phyloP scores from a whole-genome alignment of 768 basidiomycete species.

The Paxillus rubicundulus region DNA sequence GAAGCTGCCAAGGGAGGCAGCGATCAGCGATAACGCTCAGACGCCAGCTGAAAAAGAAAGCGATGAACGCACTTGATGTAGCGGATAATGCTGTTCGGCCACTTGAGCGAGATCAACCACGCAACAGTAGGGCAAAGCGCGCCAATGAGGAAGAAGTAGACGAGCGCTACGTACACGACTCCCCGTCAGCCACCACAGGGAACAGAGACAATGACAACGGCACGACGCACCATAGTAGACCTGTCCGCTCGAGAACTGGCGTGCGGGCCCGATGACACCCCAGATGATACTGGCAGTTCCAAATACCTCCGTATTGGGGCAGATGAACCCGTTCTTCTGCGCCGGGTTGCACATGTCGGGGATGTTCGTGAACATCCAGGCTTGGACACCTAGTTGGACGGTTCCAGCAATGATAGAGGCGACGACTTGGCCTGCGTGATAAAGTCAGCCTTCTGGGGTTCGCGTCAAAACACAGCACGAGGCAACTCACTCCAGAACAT shows the following conservation, averaged over 20 bases:
- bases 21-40: too few relatives aligned
- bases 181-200: not conserved
- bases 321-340: slow-evolving; percentile 56
- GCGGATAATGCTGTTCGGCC: slow-evolving; percentile 58
- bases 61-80: slow-evolving; percentile 55
- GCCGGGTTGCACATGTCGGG: slow-evolving; percentile 30
- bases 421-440: slow-evolving; percentile 47
- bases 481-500: slow-evolving; percentile 53
- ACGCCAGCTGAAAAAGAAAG: not conserved
- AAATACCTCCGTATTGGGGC: slow-evolving; percentile 69
- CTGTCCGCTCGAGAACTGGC: slow-evolving; percentile 67
- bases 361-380: slow-evolving; percentile 55
- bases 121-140: slow-evolving; percentile 55
- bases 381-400: slow-evolving; percentile 62
- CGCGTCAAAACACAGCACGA: not conserved
- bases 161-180: slow-evolving; percentile 33
- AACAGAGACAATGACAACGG: not conserved
- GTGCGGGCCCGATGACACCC: slow-evolving; percentile 77
- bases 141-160: slow-evolving; percentile 79
- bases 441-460: not conserved
- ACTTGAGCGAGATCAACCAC: slow-evolving; percentile 55
- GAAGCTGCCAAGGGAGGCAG: slow-evolving; percentile 32
- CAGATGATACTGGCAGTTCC: slow-evolving; percentile 78
- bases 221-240: slow-evolving; percentile 46
- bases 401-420: slow-evolving; percentile 63